Evolutionary conservation across 116 monocot species (phyloP).

Genomic region (Posidonia oceanica): DNA sequence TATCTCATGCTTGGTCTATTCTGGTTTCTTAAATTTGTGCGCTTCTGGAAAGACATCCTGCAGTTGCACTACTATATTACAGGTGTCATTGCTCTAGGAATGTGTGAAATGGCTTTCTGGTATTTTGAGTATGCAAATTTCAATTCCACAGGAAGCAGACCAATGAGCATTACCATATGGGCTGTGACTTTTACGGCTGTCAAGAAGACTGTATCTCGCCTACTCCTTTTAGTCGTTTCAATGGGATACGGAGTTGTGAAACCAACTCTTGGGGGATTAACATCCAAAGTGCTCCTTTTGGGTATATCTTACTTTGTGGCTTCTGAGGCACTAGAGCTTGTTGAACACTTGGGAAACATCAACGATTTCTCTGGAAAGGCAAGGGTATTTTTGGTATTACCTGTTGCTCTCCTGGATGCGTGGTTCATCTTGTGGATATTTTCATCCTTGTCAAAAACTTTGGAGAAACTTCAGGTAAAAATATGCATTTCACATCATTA

Average conservation of each 20-base stretch:
- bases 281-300: conserved; percentile 55
- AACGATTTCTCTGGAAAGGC: conserved; percentile 95
- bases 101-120: conserved; percentile 99
- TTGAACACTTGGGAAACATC: conserved; percentile 94
- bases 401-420: conserved; percentile 88
- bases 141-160: conserved; percentile 82
- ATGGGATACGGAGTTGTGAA: conserved; percentile 92
- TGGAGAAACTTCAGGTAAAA: conserved; percentile 96
- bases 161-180: conserved; percentile 86
- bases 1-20: conserved; percentile 85
- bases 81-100: conserved; percentile 83
- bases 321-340: conserved; percentile 92
- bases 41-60: conserved; percentile 79
- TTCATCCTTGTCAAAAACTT: conserved; percentile 84
- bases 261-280: conserved; percentile 84
- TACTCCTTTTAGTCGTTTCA: conserved; percentile 85
- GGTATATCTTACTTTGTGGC: conserved; percentile 74
- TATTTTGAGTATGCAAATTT: conserved; percentile 97
- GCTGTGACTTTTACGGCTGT: conserved; percentile 91
- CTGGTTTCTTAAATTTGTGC: conserved; percentile 89
- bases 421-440: conserved; percentile 98
- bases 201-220: conserved; percentile 88
- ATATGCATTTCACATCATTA: background rate
- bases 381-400: conserved; percentile 83
- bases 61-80: conserved; percentile 92